Evolutionary conservation across 2,329 filamentous ascomycete species (phyloP).

Genomic region (Harringtonia lauricola): DNA sequence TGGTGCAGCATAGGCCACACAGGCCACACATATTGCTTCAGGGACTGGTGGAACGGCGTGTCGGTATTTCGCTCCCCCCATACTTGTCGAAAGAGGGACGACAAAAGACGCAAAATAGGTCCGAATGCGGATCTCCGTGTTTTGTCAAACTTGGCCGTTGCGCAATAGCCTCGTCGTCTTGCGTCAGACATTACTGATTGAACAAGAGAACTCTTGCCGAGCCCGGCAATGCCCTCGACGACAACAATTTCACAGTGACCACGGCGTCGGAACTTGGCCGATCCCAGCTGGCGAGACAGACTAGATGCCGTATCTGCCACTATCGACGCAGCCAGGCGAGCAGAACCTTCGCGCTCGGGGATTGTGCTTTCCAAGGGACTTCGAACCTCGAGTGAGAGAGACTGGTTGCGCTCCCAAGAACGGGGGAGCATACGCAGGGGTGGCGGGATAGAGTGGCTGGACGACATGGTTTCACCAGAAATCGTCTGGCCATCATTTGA

Average conservation of each 20-base stretch:
- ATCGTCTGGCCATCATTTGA: slow-evolving; percentile 32
- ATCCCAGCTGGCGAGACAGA: slow-evolving; percentile 42
- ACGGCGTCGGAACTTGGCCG: slow-evolving; percentile 46
- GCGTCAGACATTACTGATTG: slow-evolving; percentile 52
- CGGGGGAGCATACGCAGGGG: slow-evolving; percentile 26
- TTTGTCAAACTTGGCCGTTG: slow-evolving; percentile 55
- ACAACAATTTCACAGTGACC: slow-evolving; percentile 54
- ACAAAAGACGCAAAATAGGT: slow-evolving; percentile 52
- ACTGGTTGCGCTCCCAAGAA: slow-evolving; percentile 41
- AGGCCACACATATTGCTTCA: slow-evolving; percentile 52
- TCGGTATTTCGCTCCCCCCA: slow-evolving; percentile 57
- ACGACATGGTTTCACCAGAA: slow-evolving; percentile 38
- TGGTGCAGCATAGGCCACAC: slow-evolving; percentile 55
- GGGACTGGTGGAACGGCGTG: slow-evolving; percentile 47
- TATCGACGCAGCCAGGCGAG: slow-evolving; percentile 25
- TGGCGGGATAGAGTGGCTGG: slow-evolving; percentile 27
- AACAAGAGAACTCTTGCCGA: slow-evolving; percentile 56
- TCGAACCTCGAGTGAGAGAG: slow-evolving; percentile 36
- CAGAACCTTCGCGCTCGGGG: slow-evolving; percentile 27
- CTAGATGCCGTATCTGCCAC: slow-evolving; percentile 34
- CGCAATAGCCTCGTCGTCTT: slow-evolving; percentile 50
- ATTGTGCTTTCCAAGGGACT: slow-evolving; percentile 33
- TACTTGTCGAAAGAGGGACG: slow-evolving; percentile 55
- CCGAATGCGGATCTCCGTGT: slow-evolving; percentile 50
- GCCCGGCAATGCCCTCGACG: slow-evolving; percentile 48